A percentile compares a stretch with the other conserved stretches of the same genome.
Evolutionary conservation across 2,329 filamentous ascomycete genomes (phyloP).

Genomic region (Hymenoscyphus fraxineus): DNA sequence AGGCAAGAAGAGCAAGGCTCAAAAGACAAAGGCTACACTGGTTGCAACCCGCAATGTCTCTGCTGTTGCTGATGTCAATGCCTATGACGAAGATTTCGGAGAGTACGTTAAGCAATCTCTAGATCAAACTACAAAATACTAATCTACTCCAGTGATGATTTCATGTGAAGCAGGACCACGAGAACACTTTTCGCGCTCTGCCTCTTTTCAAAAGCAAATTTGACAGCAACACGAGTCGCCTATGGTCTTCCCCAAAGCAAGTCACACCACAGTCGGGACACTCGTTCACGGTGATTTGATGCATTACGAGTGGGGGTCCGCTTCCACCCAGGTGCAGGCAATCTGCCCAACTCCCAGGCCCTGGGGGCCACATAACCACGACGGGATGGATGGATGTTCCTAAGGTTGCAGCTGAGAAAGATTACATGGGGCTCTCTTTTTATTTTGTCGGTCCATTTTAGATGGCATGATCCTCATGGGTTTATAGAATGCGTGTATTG

Average conservation of each 20-base stretch:
- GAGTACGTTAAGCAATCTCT: conserved; percentile 59
- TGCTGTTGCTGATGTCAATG: conserved; percentile 63
- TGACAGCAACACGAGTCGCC: conserved; percentile 12
- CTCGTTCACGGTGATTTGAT: conserved; percentile 8
- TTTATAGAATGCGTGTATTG: background rate
- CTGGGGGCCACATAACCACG: conserved; percentile 9
- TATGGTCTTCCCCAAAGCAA: conserved; percentile 11
- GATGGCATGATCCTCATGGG: background rate
- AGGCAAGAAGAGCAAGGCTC: conserved; percentile 94
- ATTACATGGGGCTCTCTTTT: background rate
- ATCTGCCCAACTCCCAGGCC: conserved; percentile 8
- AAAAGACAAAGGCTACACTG: conserved; percentile 88
- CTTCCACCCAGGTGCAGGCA: conserved; percentile 10
- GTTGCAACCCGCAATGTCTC: conserved; percentile 57
- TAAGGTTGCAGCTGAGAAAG: background rate
- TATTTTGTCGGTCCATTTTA: background rate
- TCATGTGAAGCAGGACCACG: conserved; percentile 55
- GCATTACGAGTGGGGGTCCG: conserved; percentile 13
- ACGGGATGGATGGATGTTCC: conserved; percentile 11
- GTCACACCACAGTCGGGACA: conserved; percentile 11
- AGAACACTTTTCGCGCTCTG: conserved; percentile 16
- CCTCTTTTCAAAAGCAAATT: conserved; percentile 11
- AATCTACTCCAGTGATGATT: conserved; percentile 55
- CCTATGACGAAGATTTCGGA: conserved; percentile 81
- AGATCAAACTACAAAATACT: conserved; percentile 14